Percentiles rank a stretch among this genome's conserved stretches.
These are phyloP conservation scores for Lineolata rhizophorae DNA, from an alignment of 495 filamentous ascomycete species.

Conservation along the genomic window DNA sequence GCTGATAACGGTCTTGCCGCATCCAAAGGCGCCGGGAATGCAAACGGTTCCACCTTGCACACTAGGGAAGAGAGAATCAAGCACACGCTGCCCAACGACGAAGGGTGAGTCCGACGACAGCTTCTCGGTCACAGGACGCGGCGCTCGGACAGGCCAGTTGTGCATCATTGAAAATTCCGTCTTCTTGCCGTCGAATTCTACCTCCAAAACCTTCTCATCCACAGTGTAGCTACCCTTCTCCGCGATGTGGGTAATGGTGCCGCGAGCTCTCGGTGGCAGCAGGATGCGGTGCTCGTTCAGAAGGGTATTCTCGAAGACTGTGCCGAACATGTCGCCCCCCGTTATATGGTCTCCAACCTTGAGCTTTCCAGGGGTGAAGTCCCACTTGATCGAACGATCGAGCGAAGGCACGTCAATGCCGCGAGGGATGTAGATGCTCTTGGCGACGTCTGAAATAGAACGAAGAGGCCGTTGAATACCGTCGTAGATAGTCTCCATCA, in stretches of 20 bases:
- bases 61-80: constrained; percentile 94
- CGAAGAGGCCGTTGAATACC: constrained; percentile 91
- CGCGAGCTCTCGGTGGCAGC: constrained; percentile 72
- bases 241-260: constrained; percentile 78
- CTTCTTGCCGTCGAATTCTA: constrained; percentile 94
- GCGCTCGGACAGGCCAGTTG: constrained; percentile 94
- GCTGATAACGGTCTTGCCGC: constrained; percentile 97
- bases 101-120: constrained; percentile 71
- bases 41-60: constrained; percentile 95
- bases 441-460: constrained; percentile 50
- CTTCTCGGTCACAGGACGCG: constrained; percentile 76
- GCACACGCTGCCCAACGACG: constrained; percentile 86
- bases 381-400: constrained; percentile 79
- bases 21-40: constrained; percentile 96
- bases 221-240: constrained; percentile 84
- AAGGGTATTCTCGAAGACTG: constrained; percentile 88
- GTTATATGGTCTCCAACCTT: constrained; percentile 96
- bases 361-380: constrained; percentile 61
- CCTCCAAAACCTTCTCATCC: constrained; percentile 79
- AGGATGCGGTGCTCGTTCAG: constrained; percentile 88
- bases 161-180: constrained; percentile 93
- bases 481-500: constrained; percentile 99
- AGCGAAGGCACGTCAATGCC: constrained; percentile 79
- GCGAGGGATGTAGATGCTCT: constrained; percentile 91
- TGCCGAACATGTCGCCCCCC: constrained; percentile 86